Conservation (phyloP, 257 asterid genomes). For the Solanum pimpinellifolium region DNA sequence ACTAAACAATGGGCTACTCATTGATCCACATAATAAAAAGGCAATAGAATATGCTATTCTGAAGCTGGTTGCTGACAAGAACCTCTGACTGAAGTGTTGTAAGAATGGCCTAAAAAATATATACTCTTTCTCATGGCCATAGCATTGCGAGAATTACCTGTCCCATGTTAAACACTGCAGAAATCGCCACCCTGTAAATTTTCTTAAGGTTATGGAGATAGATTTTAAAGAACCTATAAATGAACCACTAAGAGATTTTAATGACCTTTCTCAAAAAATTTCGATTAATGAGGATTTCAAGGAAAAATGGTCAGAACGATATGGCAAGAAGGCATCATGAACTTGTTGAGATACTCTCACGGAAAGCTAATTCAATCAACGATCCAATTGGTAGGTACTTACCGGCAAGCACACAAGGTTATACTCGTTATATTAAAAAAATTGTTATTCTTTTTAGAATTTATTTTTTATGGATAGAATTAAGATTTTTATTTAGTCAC, state of each 20-base stretch:
- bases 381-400: slow-evolving; percentile 14
- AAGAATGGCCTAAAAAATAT: slow-evolving; percentile 46
- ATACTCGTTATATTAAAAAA: too few species aligned
- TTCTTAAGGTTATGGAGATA: slow-evolving; percentile 25
- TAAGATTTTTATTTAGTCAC: too few species aligned
- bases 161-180: slow-evolving; percentile 38
- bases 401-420: slow-evolving; percentile 25
- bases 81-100: slow-evolving; percentile 47
- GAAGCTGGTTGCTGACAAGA: slow-evolving; percentile 25
- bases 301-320: slow-evolving; percentile 29
- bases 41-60: slow-evolving; percentile 47
- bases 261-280: slow-evolving; percentile 41
- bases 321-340: slow-evolving; percentile 26
- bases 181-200: slow-evolving; percentile 28
- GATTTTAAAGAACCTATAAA: slow-evolving; percentile 49
- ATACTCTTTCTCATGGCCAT: slow-evolving; percentile 56
- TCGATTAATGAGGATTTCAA: slow-evolving; percentile 42
- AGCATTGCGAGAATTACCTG: slow-evolving; percentile 52
- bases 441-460: too few species aligned
- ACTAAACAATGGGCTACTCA: slow-evolving; percentile 48
- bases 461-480: too few species aligned
- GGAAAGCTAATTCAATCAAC: slow-evolving; percentile 18
- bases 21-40: slow-evolving; percentile 50
- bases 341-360: slow-evolving; percentile 29
- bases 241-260: slow-evolving; percentile 43